Conservation (phyloP, 2,329 filamentous ascomycete species). For the Aspergillus sp. region DNA sequence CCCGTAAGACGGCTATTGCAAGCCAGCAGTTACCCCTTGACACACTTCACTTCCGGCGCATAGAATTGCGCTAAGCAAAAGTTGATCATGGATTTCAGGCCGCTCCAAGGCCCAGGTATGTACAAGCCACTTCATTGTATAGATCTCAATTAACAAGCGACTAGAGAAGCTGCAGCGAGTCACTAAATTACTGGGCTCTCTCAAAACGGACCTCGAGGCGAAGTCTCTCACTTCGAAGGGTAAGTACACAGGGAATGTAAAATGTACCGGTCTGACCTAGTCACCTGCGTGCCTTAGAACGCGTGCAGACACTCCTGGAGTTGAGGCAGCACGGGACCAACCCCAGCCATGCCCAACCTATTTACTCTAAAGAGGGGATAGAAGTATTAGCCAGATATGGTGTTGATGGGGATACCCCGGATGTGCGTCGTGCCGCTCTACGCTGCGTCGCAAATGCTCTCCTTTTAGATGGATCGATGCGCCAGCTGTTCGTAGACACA, state of each 20-base stretch:
- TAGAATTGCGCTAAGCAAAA: neutral
- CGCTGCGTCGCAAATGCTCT: conserved; percentile 84
- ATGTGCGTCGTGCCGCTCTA: conserved; percentile 72
- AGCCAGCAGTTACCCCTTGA: neutral
- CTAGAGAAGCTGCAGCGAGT: conserved; percentile 70
- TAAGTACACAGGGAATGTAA: conserved; percentile 43
- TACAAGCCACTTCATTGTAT: neutral
- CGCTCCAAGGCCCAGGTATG: conserved; percentile 32
- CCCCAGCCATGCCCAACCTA: conserved; percentile 70
- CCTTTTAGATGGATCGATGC: conserved; percentile 66
- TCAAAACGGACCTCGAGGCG: conserved; percentile 64
- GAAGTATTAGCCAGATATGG: conserved; percentile 70
- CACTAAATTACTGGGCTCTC: conserved; percentile 61
- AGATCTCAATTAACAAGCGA: neutral
- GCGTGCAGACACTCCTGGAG: conserved; percentile 53
- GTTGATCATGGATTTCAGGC: conserved; percentile 27
- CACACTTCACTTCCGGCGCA: neutral
- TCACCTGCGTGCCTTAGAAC: conserved; percentile 28
- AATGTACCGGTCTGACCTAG: neutral
- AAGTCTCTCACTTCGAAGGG: conserved; percentile 61
- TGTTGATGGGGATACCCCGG: conserved; percentile 65
- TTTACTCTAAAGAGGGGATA: conserved; percentile 83
- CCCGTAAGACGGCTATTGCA: neutral
- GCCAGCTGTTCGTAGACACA: conserved; percentile 72
- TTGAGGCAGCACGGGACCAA: conserved; percentile 79